Conservation (phyloP, 202 grass and related monocot genomes). For the Dendrocalamus latiflorus region DNA sequence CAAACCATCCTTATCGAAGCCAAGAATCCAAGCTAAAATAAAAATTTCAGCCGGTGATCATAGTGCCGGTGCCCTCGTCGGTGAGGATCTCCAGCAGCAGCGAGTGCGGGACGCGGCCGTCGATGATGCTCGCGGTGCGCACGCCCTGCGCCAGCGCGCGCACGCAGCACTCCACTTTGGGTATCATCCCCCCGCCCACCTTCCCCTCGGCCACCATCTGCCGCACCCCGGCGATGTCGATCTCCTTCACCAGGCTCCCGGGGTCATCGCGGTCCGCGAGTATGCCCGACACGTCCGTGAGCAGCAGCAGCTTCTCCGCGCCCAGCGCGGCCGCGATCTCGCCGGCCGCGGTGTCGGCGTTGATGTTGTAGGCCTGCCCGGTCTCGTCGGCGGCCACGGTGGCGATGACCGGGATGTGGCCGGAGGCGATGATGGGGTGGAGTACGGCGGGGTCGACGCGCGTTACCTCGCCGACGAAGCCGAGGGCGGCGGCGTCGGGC, state of each 20-base stretch:
- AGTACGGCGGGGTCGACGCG: conserved; percentile 50
- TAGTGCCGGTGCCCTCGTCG: conserved; percentile 62
- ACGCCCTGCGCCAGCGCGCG: conserved; percentile 54
- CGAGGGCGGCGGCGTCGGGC: conserved; percentile 37
- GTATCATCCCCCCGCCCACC: conserved; percentile 67
- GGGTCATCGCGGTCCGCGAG: conserved; percentile 49
- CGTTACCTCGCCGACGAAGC: conserved; percentile 64
- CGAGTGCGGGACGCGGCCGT: conserved; percentile 59
- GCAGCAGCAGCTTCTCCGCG: conserved; percentile 60
- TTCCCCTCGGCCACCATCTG: conserved; percentile 50
- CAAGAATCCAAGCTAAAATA: not conserved
- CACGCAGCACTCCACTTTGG: conserved; percentile 61
- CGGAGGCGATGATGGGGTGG: conserved; percentile 37
- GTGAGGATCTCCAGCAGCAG: conserved; percentile 76
- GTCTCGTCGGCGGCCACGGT: conserved; percentile 56
- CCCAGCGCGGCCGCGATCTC: conserved; percentile 56
- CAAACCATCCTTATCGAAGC: not conserved
- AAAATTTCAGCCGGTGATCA: conserved; percentile 46
- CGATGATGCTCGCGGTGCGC: conserved; percentile 57
- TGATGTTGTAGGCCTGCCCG: conserved; percentile 68
- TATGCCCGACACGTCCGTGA: conserved; percentile 57
- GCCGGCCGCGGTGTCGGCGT: conserved; percentile 56
- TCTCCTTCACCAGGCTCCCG: conserved; percentile 51
- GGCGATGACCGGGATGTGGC: conserved; percentile 67
- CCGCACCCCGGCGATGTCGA: conserved; percentile 40